A percentile compares a stretch with the other conserved stretches of the same genome.
Evolutionary conservation across 495 filamentous ascomycete genomes (phyloP).

Genomic region (Penicillium salamii): DNA sequence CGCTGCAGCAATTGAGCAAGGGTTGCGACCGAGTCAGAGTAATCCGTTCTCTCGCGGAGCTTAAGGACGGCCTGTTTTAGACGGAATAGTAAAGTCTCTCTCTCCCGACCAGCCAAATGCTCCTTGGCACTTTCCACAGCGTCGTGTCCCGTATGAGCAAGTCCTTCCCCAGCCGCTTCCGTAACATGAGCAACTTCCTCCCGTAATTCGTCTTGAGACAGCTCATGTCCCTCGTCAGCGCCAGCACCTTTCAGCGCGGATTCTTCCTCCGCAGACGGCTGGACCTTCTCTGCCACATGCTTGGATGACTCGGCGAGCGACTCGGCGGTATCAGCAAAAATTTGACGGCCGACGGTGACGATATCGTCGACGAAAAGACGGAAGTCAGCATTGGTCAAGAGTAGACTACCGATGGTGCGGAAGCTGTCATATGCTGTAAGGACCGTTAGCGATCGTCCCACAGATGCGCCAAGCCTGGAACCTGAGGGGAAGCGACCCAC

Average conservation of each 20-base stretch:
- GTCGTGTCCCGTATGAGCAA: constrained; percentile 61
- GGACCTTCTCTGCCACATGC: constrained; percentile 66
- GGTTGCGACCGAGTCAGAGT: constrained; percentile 80
- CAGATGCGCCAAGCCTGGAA: constrained; percentile 2
- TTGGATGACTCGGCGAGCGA: constrained; percentile 69
- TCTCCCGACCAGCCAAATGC: constrained; percentile 65
- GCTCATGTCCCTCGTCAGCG: constrained; percentile 49
- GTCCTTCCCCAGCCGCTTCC: constrained; percentile 60
- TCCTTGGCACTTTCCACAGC: constrained; percentile 64
- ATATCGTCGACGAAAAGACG: constrained; percentile 83
- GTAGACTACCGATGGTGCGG: constrained; percentile 75
- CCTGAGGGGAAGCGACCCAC: constrained; percentile 38
- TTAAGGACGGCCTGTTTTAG: constrained; percentile 74
- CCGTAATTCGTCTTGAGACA: constrained; percentile 58
- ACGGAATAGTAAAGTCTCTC: constrained; percentile 67
- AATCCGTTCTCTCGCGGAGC: constrained; percentile 72
- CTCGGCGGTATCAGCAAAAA: constrained; percentile 84
- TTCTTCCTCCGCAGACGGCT: constrained; percentile 62
- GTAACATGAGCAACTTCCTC: constrained; percentile 61
- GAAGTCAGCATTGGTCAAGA: constrained; percentile 89
- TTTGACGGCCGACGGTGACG: constrained; percentile 71
- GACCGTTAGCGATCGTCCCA: constrained; percentile 16
- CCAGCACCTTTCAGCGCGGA: constrained; percentile 55
- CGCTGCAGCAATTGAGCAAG: constrained; percentile 71
- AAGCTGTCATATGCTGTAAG: constrained; percentile 73